Conservation (phyloP, 208 protist genomes). For the Spongospora subterranea region DNA sequence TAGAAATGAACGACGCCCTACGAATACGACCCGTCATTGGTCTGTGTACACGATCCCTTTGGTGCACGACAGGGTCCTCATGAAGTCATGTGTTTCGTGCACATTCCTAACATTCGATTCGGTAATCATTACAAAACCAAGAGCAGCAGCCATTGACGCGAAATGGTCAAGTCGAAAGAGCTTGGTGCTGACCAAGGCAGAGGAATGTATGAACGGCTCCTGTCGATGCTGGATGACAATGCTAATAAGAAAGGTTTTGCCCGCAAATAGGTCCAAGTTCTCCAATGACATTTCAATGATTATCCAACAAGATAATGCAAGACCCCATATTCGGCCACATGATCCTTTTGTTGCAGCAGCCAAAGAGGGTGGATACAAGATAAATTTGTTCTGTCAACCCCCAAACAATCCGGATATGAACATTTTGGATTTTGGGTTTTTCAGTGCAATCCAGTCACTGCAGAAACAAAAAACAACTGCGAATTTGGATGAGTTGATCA, state of each 20-base stretch:
- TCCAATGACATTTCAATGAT: neutral
- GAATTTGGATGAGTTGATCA: constrained; percentile 26
- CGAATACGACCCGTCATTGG: no score
- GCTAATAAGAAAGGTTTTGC: neutral
- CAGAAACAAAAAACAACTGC: neutral
- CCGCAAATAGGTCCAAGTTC: neutral
- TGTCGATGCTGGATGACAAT: neutral
- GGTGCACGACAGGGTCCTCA: no score
- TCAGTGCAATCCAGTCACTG: constrained; percentile 35
- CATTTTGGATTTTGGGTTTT: constrained; percentile 17
- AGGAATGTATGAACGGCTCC: neutral
- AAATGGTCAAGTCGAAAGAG: no score
- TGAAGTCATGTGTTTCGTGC: no score
- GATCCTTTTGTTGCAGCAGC: neutral
- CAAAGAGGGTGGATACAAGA: neutral
- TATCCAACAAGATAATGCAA: constrained; percentile 11
- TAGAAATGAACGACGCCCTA: no score
- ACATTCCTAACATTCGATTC: no score
- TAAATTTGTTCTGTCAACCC: neutral
- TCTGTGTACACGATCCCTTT: no score
- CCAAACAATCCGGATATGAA: constrained; percentile 49
- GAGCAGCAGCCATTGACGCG: no score
- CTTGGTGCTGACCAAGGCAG: no score
- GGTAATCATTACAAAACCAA: no score
- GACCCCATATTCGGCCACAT: neutral